phyloP scores from a whole-genome alignment of 345 rosid species.

The Eucalyptus urophylla region DNA sequence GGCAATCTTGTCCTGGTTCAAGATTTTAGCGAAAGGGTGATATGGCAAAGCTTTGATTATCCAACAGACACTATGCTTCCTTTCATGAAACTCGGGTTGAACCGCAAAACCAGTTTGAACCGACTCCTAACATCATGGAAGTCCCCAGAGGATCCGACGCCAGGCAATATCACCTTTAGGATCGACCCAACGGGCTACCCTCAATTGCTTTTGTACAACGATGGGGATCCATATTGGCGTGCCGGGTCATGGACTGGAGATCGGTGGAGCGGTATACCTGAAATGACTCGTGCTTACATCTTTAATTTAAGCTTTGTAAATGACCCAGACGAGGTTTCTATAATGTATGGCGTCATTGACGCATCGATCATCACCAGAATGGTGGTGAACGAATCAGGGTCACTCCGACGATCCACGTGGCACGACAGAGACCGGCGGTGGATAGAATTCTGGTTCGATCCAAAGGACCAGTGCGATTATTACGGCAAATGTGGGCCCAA shows the following conservation, averaged over 20 bases:
- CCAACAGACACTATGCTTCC: conserved; percentile 5
- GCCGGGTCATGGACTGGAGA: conserved; percentile 45
- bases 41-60: conserved; percentile 25
- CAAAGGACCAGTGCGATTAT: conserved; percentile 49
- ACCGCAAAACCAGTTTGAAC: not conserved
- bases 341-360: conserved; percentile 6
- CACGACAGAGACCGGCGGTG: conserved; percentile 15
- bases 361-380: conserved; percentile 26
- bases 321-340: conserved; percentile 14
- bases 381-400: conserved; percentile 28
- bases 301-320: conserved; percentile 20
- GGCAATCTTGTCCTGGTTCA: conserved; percentile 8
- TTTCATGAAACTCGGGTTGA: conserved; percentile 1
- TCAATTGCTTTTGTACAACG: not conserved
- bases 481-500: conserved; percentile 46
- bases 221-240: not conserved
- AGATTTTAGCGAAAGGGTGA: not conserved
- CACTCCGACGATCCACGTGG: conserved; percentile 30
- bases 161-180: not conserved
- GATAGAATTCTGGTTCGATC: conserved; percentile 26
- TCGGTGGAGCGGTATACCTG: conserved; percentile 59
- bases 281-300: conserved; percentile 17
- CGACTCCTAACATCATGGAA: conserved; percentile 5
- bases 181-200: not conserved
- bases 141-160: conserved; percentile 1